A percentile compares a stretch with the other conserved stretches of the same genome.
phyloP scores from a whole-genome alignment of 2,329 filamentous ascomycete species.

The Penicillium nordicum region DNA sequence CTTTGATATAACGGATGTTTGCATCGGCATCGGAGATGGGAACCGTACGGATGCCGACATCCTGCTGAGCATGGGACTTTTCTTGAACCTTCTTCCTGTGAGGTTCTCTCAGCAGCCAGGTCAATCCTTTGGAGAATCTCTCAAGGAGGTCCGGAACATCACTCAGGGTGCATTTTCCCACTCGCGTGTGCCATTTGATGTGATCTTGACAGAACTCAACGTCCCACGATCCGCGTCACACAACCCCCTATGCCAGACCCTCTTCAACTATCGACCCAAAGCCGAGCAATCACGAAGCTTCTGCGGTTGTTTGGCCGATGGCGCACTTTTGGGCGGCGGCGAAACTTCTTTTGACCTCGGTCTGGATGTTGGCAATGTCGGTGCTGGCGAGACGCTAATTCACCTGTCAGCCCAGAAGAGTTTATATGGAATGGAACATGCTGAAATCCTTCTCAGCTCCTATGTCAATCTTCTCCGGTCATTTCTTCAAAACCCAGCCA shows the following conservation, averaged over 20 bases:
- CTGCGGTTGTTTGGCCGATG: constrained; percentile 15
- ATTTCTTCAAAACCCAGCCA: constrained; percentile 19
- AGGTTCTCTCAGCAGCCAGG: constrained; percentile 30
- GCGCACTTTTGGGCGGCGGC: constrained; percentile 15
- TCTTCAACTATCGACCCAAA: constrained; percentile 47
- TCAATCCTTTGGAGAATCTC: constrained; percentile 30
- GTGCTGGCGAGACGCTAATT: constrained; percentile 15
- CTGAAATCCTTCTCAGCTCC: constrained; percentile 21
- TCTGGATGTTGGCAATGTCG: constrained; percentile 40
- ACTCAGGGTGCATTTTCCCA: constrained; percentile 41
- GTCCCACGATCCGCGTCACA: constrained; percentile 39
- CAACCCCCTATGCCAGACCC: constrained; percentile 51
- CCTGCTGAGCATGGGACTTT: constrained; percentile 43
- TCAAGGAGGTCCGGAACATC: constrained; percentile 26
- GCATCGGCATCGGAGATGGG: constrained; percentile 50
- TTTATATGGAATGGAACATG: constrained; percentile 29
- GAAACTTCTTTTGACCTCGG: constrained; percentile 32
- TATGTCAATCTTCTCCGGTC: constrained; percentile 18
- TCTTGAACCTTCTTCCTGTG: constrained; percentile 51
- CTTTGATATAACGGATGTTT: constrained; percentile 38
- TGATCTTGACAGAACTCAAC: constrained; percentile 46
- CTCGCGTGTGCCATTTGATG: constrained; percentile 50
- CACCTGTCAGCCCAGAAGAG: constrained; percentile 30
- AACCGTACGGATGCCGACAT: constrained; percentile 35
- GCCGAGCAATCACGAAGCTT: constrained; percentile 28